These are phyloP conservation scores for Solanum okadae DNA, from an alignment of 257 asterid species.

Conservation along the genomic window DNA sequence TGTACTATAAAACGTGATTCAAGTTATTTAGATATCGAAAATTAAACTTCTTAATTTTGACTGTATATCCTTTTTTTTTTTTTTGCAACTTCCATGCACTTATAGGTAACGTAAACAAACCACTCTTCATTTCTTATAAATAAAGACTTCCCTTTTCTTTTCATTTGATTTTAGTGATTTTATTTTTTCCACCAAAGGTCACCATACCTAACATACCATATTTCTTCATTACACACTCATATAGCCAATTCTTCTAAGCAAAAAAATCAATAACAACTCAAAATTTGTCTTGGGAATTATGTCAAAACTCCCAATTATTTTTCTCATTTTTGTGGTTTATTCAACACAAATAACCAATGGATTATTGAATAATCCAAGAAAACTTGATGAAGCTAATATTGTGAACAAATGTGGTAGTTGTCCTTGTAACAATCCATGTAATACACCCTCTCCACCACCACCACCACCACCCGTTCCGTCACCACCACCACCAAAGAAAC, in stretches of 20 bases:
- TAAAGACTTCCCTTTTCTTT: background rate
- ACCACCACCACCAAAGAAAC: constrained; percentile 23
- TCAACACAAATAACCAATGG: background rate
- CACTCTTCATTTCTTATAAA: background rate
- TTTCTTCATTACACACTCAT: background rate
- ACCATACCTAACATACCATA: background rate
- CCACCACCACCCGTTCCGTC: constrained; percentile 25
- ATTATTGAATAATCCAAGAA: constrained; percentile 12
- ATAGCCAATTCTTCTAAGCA: background rate
- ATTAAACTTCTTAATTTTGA: background rate
- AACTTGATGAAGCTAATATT: constrained; percentile 22
- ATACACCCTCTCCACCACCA: constrained; percentile 22
- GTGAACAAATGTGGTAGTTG: constrained; percentile 71
- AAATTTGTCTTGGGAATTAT: background rate
- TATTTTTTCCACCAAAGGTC: background rate
- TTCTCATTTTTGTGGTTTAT: constrained; percentile 1
- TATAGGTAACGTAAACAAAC: constrained; percentile 2
- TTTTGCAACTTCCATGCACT: constrained; percentile 14
- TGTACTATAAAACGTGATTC: background rate
- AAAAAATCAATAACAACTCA: too few species aligned
- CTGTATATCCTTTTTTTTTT: background rate
- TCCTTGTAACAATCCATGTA: constrained; percentile 71
- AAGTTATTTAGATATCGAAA: background rate
- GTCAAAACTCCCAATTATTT: constrained; percentile 7
- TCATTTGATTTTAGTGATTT: background rate